Evolutionary conservation across 2,329 filamentous ascomycete species (phyloP).

Genomic region (Alternaria panax): DNA sequence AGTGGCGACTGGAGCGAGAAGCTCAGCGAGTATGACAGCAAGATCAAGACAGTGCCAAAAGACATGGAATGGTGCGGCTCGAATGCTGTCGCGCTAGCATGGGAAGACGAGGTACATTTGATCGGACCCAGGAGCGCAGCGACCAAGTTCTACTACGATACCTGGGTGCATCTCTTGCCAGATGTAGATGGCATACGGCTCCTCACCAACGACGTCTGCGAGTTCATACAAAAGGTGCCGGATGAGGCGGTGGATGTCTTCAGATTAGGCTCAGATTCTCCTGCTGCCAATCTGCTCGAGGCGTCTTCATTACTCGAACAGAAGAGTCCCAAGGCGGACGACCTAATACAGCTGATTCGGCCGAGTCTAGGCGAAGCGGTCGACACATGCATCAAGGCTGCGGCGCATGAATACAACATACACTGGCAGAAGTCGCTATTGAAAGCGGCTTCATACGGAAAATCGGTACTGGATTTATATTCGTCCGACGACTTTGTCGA

Average conservation of each 20-base stretch:
- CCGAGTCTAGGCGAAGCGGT: conserved; percentile 89
- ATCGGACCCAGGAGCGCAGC: conserved; percentile 84
- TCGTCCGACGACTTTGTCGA: conserved; percentile 99
- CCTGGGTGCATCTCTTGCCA: conserved; percentile 84
- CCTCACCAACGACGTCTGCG: conserved; percentile 92
- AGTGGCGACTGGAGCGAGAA: conserved; percentile 94
- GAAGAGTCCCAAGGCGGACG: conserved; percentile 95
- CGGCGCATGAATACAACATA: conserved; percentile 87
- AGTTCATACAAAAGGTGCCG: conserved; percentile 94
- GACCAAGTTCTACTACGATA: conserved; percentile 86
- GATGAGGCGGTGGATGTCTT: conserved; percentile 89
- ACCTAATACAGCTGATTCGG: conserved; percentile 94
- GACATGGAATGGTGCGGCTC: conserved; percentile 97
- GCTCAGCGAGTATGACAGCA: conserved; percentile 89
- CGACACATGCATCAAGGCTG: conserved; percentile 90
- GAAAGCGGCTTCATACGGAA: conserved; percentile 97
- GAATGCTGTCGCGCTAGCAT: conserved; percentile 89
- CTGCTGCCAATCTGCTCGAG: conserved; percentile 91
- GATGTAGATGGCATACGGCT: conserved; percentile 90
- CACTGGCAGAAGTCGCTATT: conserved; percentile 95
- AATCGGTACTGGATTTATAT: conserved; percentile 95
- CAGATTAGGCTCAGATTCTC: conserved; percentile 83
- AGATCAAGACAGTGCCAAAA: conserved; percentile 82
- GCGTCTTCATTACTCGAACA: conserved; percentile 89
- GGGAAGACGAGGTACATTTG: conserved; percentile 97